Base-by-base conservation (phyloP, 2,329 filamentous ascomycete species). In the Ascochyta lentis region DNA sequence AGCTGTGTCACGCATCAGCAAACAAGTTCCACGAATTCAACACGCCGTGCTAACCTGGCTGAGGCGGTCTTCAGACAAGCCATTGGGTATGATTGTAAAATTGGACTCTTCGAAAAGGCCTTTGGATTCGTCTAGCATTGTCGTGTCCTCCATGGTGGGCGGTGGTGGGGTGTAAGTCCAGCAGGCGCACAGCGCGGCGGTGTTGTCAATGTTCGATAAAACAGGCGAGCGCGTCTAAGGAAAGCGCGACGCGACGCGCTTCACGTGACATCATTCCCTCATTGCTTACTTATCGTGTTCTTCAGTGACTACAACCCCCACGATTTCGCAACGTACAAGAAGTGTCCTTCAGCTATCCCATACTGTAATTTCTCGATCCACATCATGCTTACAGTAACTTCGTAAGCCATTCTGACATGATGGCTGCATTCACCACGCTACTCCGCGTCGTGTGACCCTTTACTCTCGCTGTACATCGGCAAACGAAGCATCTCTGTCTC, bases 21-120 rank as follows among this genome's bases (percentile, higher is more conserved):
- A 27, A 5, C 3, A 6, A 5, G 22, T 13, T 22, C 16, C 22
- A 34, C 13, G 15, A 27, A 40, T 29, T 35, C 27, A 24, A 65
- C 68, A 67, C 68, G 66, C 68, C 50, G 50, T 61, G 54, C 53
- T 45, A 65, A 73, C 74, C 58, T 71, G 54, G 8, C 54, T 57
- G 33, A 70, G 52, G 37, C 61, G 60, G 12, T 72, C 67, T 34
- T 69, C 62, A 1, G 65, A 56, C n/a, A 79, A 58, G n/a, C 66
- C 66, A 59, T 71, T 75, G 10, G 77, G 77, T n/a, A 81, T 77
- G 43, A 81, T 72, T 13, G 76, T 76, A 60, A 81, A 79, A 35
- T 55, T 67, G 23, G 76, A 64, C 23, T 72, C 74, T 19, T 68
- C 63, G 48, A 81, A 81, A 2, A 81, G 58, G 3, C 64, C 61